phyloP scores from a whole-genome alignment of 2,329 filamentous ascomycete genomes.

The Fusarium torreyae region DNA sequence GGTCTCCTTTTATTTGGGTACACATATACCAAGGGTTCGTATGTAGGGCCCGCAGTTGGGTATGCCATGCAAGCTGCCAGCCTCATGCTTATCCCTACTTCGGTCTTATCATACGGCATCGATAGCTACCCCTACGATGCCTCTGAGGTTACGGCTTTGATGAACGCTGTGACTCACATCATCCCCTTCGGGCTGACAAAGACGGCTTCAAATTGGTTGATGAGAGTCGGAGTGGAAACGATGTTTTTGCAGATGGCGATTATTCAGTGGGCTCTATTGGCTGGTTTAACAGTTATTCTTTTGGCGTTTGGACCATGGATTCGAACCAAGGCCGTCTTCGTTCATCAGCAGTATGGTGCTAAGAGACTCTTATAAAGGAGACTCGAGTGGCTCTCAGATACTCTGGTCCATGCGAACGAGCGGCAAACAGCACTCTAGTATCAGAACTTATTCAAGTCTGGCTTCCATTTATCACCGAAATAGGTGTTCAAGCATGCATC shows the following conservation, averaged over 20 bases:
- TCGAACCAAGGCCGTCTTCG: background rate
- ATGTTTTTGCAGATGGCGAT: conserved; percentile 4
- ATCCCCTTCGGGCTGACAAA: background rate
- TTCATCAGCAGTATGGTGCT: background rate
- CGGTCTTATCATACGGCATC: background rate
- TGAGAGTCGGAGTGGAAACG: background rate
- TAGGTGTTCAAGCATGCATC: too few species aligned
- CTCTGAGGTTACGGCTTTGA: background rate
- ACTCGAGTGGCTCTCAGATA: too few species aligned
- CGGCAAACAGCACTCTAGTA: too few species aligned
- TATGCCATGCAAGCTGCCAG: conserved; percentile 5
- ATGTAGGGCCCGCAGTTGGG: background rate
- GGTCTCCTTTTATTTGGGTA: background rate
- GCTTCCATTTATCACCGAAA: too few species aligned
- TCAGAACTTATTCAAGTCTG: too few species aligned
- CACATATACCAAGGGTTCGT: background rate
- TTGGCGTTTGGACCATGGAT: background rate
- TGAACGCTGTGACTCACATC: background rate
- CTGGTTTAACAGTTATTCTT: background rate
- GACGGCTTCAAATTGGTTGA: background rate
- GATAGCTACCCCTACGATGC: conserved; percentile 7
- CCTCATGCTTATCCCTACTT: conserved; percentile 4
- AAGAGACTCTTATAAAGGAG: background rate
- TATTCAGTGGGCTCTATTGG: background rate
- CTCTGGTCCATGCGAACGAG: too few species aligned